These are phyloP conservation scores for Yamadazyma membranifaciens DNA, from an alignment of 1,139 yeast species.

Conservation along the genomic window DNA sequence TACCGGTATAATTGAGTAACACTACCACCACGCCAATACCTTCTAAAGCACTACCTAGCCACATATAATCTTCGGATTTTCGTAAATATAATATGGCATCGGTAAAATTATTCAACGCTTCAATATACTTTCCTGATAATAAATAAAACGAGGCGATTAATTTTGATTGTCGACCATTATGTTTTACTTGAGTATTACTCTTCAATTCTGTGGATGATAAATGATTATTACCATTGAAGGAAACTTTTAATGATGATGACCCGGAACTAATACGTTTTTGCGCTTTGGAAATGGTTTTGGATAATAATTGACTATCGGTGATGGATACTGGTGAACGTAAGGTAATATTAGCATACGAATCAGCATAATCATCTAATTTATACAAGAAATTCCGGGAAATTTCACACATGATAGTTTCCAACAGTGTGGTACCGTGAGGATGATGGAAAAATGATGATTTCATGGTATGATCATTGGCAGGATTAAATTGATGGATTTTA, in stretches of 20 bases:
- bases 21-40: constrained; percentile 70
- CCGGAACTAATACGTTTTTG: constrained; percentile 41
- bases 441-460: constrained; percentile 26
- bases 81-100: constrained; percentile 66
- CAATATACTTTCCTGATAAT: constrained; percentile 73
- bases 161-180: constrained; percentile 70
- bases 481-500: constrained; percentile 14
- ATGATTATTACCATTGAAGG: constrained; percentile 20
- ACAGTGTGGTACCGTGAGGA: constrained; percentile 21
- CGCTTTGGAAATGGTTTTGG: constrained; percentile 55
- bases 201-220: constrained; percentile 21
- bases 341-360: constrained; percentile 68
- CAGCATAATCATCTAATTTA: constrained; percentile 66
- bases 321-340: constrained; percentile 71
- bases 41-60: constrained; percentile 88
- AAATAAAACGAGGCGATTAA: constrained; percentile 73
- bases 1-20: constrained; percentile 57
- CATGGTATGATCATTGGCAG: constrained; percentile 21
- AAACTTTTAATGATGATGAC: constrained; percentile 36
- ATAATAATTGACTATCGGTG: constrained; percentile 47
- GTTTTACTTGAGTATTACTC: constrained; percentile 32
- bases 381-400: constrained; percentile 62
- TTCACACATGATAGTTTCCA: constrained; percentile 76
- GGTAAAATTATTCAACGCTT: constrained; percentile 68
- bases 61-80: constrained; percentile 69